Percentiles rank a stretch among this genome's conserved stretches.
Evolutionary conservation across 495 filamentous ascomycete species (phyloP).

Genomic region (Oidiodendron maius): DNA sequence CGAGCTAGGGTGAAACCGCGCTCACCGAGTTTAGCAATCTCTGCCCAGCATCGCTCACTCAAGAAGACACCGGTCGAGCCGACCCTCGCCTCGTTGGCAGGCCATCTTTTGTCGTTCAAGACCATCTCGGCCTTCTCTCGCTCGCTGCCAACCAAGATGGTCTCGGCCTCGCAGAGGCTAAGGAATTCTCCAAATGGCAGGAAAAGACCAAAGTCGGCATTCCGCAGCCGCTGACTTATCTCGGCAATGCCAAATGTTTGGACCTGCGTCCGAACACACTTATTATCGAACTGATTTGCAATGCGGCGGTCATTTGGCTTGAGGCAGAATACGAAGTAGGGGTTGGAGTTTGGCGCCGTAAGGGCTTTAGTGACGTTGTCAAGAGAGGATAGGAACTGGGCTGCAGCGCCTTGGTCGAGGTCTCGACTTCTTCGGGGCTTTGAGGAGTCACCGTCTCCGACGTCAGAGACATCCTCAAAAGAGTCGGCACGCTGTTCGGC

Average conservation of each 20-base stretch:
- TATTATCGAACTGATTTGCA: conserved; percentile 97
- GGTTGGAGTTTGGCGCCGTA: conserved; percentile 73
- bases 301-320: conserved; percentile 97
- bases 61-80: conserved; percentile 93
- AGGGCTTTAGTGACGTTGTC: conserved; percentile 84
- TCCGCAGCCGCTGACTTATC: conserved; percentile 85
- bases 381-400: conserved; percentile 84
- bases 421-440: conserved; percentile 35
- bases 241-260: conserved; percentile 96
- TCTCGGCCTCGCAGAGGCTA: conserved; percentile 76
- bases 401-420: conserved; percentile 76
- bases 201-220: conserved; percentile 94
- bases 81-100: conserved; percentile 81
- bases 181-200: conserved; percentile 94
- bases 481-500: conserved; percentile 24
- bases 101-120: conserved; percentile 85
- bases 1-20: conserved; percentile 43
- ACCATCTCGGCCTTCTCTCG: conserved; percentile 86
- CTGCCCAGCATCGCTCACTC: conserved; percentile 90
- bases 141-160: conserved; percentile 83
- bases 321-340: conserved; percentile 94
- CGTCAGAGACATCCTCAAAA: conserved; percentile 47
- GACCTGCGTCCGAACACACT: conserved; percentile 90
- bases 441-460: conserved; percentile 29
- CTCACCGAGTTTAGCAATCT: conserved; percentile 73